A percentile compares a stretch with the other conserved stretches of the same genome.
These are phyloP conservation scores for Emericellopsis terricola DNA, from an alignment of 495 filamentous ascomycete genomes.

Conservation along the genomic window DNA sequence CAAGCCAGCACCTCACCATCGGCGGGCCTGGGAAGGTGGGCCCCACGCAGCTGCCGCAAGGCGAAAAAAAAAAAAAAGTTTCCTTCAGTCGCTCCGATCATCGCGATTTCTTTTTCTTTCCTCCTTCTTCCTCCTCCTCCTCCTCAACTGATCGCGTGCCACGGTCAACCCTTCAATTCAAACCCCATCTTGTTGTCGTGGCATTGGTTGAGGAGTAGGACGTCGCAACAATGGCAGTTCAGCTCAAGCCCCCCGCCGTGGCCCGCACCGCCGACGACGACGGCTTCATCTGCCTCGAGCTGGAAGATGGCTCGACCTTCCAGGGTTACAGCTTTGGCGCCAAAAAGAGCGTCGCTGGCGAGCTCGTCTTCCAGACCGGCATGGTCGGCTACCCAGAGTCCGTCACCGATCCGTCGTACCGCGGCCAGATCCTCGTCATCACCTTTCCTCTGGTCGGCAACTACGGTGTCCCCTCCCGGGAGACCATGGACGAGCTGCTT, in stretches of 20 bases:
- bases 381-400: conserved; percentile 99
- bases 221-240: conserved; percentile 15
- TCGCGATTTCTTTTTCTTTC: not conserved
- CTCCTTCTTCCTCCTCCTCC: not conserved
- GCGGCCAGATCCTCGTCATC: conserved; percentile 78
- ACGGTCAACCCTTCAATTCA: not conserved
- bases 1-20: too few relatives aligned
- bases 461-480: conserved; percentile 83
- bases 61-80: not conserved
- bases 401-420: conserved; percentile 83
- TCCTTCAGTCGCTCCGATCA: not conserved
- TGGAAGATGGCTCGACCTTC: conserved; percentile 76
- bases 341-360: conserved; percentile 77
- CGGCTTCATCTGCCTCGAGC: conserved; percentile 59
- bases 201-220: not conserved
- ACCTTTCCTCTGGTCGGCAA: conserved; percentile 86
- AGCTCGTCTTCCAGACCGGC: conserved; percentile 97
- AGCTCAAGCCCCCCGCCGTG: conserved; percentile 34
- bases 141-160: not conserved
- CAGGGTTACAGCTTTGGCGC: conserved; percentile 92
- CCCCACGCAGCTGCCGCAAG: too few relatives aligned
- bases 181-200: too few relatives aligned
- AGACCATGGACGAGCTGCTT: conserved; percentile 63
- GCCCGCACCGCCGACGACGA: conserved; percentile 32
- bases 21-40: too few relatives aligned